Conservation (phyloP, 2,329 filamentous ascomycete genomes). For the Nakataea oryzae region DNA sequence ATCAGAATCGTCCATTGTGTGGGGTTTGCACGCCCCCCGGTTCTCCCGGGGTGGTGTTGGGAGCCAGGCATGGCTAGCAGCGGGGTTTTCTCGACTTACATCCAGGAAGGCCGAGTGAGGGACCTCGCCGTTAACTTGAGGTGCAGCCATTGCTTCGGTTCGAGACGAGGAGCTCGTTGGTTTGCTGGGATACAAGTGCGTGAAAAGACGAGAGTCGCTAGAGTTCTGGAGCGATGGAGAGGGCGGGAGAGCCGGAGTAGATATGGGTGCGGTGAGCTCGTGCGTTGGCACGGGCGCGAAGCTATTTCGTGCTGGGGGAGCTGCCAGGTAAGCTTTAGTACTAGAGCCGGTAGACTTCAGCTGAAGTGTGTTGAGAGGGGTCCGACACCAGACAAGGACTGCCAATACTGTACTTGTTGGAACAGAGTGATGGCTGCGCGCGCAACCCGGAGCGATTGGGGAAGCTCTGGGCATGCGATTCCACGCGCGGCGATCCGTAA, state of each 20-base stretch:
- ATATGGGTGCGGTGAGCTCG: not conserved
- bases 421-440: no score
- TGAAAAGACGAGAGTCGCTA: not conserved
- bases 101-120: conserved; percentile 38
- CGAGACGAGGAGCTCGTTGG: not conserved
- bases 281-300: not conserved
- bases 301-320: not conserved
- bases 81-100: conserved; percentile 20
- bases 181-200: not conserved
- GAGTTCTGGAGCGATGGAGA: not conserved
- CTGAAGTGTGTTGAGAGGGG: not conserved
- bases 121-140: conserved; percentile 41
- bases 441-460: no score
- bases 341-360: not conserved
- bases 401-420: no score
- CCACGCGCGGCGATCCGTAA: no score
- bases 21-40: no score
- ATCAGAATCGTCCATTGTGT: not conserved
- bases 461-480: no score
- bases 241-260: not conserved
- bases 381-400: no score
- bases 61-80: not conserved
- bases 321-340: not conserved
- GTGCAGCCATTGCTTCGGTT: conserved; percentile 20
- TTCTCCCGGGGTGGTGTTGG: conserved; percentile 5